Percentiles rank a stretch among this genome's conserved stretches.
Conservation (phyloP, 208 protist species). For the Crithidia fasciculata region DNA sequence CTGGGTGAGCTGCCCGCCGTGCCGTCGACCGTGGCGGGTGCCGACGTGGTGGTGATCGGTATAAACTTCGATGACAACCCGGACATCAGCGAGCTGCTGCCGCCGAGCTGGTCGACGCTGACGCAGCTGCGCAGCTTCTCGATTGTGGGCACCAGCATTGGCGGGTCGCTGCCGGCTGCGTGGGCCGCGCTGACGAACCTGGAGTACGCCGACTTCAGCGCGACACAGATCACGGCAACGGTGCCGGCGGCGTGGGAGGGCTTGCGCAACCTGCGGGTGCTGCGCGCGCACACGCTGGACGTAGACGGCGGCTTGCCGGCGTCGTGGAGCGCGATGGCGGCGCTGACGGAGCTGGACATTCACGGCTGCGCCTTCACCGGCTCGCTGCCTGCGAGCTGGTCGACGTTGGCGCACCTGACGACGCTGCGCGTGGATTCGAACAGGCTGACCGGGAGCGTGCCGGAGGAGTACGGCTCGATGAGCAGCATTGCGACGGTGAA, state of each 20-base stretch:
- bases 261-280: background rate
- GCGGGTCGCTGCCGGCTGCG: background rate
- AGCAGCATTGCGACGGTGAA: background rate
- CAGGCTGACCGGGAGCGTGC: background rate
- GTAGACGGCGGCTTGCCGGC: background rate
- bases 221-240: background rate
- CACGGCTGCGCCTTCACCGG: conserved; percentile 1
- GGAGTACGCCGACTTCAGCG: conserved; percentile 4
- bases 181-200: conserved; percentile 8
- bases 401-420: background rate
- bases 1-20: background rate
- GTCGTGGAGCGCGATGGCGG: conserved; percentile 2
- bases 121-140: background rate
- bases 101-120: conserved; percentile 8
- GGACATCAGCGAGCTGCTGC: background rate
- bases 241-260: conserved; percentile 4
- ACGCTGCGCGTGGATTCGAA: background rate
- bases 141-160: background rate
- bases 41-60: conserved; percentile 5
- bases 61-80: background rate
- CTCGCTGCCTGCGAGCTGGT: conserved; percentile 16
- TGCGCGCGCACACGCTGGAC: background rate
- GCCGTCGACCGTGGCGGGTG: background rate
- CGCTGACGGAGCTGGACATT: conserved; percentile 3
- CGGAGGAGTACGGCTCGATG: background rate